Evolutionary conservation across 805 yeast species (phyloP).

Genomic region (Peterozyma xylosa): DNA sequence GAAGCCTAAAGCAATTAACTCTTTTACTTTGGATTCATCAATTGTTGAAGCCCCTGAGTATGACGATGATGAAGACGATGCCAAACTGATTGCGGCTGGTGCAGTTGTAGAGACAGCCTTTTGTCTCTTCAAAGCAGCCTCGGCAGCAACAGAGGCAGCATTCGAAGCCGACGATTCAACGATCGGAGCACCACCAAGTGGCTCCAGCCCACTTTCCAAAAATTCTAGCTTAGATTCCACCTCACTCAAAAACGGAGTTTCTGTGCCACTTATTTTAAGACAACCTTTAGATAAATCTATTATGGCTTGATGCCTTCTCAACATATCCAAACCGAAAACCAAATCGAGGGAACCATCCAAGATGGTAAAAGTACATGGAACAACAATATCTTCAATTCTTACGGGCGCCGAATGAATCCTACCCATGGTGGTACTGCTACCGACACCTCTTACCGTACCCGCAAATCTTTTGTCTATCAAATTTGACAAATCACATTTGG

Average conservation of each 20-base stretch:
- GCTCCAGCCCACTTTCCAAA: neutral
- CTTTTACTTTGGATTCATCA: slow-evolving; percentile 24
- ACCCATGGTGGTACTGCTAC: slow-evolving; percentile 71
- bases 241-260: slow-evolving; percentile 67
- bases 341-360: slow-evolving; percentile 69
- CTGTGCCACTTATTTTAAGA: slow-evolving; percentile 64
- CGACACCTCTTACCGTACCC: slow-evolving; percentile 90
- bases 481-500: slow-evolving; percentile 58
- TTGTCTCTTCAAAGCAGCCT: slow-evolving; percentile 7
- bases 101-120: slow-evolving; percentile 4
- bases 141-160: slow-evolving; percentile 6
- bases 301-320: slow-evolving; percentile 77
- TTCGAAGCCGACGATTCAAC: slow-evolving; percentile 1
- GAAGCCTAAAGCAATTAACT: slow-evolving; percentile 66
- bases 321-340: slow-evolving; percentile 85
- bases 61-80: slow-evolving; percentile 12
- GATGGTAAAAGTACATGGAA: slow-evolving; percentile 65
- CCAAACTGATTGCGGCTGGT: slow-evolving; percentile 12
- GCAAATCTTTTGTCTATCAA: slow-evolving; percentile 72
- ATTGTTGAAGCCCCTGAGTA: slow-evolving; percentile 10
- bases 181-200: slow-evolving; percentile 1
- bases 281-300: slow-evolving; percentile 66
- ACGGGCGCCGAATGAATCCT: slow-evolving; percentile 85
- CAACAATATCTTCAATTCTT: slow-evolving; percentile 56
- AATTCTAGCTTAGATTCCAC: slow-evolving; percentile 30